Evolutionary conservation across 495 filamentous ascomycete species (phyloP), one percentile per base, ranked within the genome.

Genomic region (Viridothelium virens): DNA sequence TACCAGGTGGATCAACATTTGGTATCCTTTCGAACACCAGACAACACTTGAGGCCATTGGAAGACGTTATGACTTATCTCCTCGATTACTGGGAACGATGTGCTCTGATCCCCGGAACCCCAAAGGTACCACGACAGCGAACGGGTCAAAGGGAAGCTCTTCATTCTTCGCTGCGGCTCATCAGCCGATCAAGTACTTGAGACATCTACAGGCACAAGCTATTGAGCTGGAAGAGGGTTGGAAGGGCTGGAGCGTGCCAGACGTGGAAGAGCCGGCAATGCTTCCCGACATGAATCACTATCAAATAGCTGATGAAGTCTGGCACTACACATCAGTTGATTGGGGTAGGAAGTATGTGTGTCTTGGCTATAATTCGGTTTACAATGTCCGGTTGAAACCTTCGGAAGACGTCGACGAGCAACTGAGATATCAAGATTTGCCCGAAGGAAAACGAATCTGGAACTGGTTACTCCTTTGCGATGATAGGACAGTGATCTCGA

Each of bases 391-490:
- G 11, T 69, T 73, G 10, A 67, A 77, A 18, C 72, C 39, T 37
- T 56, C 63, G 64, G 70, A 74, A 25, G 46, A 61, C 1, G 62
- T 36, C 10, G 46, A 67, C 7, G 56, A 66, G 18, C 31, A 41
- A 4, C 5, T 39, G 2, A 63, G 39, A 6, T 69, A 47, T 14
- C 62, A 75, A 5, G 77, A 82, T 53, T 75, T 87, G 36, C 87
- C 87, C 1, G 78, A 85, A 31, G 88, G 86, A 12, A 82, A 75
- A 66, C 74, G 87, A 38, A 69, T 89, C 37, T 96, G 90, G 89
- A 86, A 85, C 38, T 95, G 91, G 91, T 74, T 94, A 10, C 76
- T 91, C n/a, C 72, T 93, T n/a, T 91, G 87, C 71, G 82, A 89
- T 73, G 89, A 94, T 74, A 86, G 87, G 84, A 95, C 91, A 1